Evolutionary conservation across 75 land plant genomes (phyloP), one percentile per base, ranked within the genome.

Genomic region (Selaginella moellendorffii): DNA sequence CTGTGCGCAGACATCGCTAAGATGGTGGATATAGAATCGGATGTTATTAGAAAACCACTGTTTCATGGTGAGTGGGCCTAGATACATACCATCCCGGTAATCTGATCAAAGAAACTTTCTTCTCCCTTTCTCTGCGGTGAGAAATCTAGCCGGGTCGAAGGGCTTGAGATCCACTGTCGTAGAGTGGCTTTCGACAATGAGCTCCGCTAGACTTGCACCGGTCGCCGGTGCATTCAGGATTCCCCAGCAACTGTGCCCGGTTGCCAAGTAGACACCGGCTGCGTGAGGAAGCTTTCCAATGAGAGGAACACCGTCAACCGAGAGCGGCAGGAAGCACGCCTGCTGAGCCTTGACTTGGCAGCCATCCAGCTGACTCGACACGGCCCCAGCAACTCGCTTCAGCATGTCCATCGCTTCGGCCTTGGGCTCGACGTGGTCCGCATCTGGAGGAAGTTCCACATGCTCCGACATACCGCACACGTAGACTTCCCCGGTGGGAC

Each of bases 181-280:
- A 17, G 87, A 66, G 1, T 27, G 24, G 0, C 96, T 92, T 53
- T 87, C 83, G 22, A 90, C 53, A n/a, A 90, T 76, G 59, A 86
- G 83, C 79, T 90, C 92, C 1, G 92, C 84, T 68, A 90, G 27
- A 19, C 83, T 76, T 18, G 87, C 88, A 0, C 97, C 97, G 19
- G 97, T 90, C 8, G 88, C 92, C 0, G 97, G 97, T 24, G 85
- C 92, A 63, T 90, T 90, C 30, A 90, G 70, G 2, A 90, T 90
- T 0, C 97, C 97, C 97, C 97, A 90, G 58, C 97, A 90, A 58
- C 88, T 87, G 46, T 90, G 97, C 1, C 97, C 97, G 0, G 92
- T 87, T 0, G 85, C 92, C 42, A 84, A 85, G 66, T 80, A 90
- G 61, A 79, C 86, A 2, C 85, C 88, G 17, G 65, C 70, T 1